Evolutionary conservation across 108 stramenopile species (phyloP).

Genomic region (Discostella pseudostelligera): DNA sequence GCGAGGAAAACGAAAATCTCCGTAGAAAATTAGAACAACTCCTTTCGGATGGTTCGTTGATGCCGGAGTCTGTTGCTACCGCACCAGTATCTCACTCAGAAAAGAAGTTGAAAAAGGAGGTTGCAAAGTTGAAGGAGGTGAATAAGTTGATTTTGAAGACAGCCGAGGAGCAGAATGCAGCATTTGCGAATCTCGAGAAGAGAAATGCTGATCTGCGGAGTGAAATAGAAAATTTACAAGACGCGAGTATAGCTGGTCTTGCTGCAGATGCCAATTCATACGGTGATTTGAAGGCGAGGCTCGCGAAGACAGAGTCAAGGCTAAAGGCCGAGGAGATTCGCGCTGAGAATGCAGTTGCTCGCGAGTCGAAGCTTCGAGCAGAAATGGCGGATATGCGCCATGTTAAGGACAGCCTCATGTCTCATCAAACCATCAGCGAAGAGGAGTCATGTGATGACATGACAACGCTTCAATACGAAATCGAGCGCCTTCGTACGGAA

Average conservation of each 20-base stretch:
- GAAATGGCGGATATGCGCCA: constrained; percentile 19
- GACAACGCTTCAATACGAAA: constrained; percentile 40
- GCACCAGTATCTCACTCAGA: constrained; percentile 8
- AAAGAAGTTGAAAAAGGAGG: constrained; percentile 35
- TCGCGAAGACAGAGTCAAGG: constrained; percentile 13
- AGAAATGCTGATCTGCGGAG: constrained; percentile 27
- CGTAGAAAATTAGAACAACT: constrained; percentile 28
- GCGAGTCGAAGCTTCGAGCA: constrained; percentile 20
- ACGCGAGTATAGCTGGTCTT: constrained; percentile 5
- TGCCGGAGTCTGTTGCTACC: not conserved
- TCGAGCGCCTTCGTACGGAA: constrained; percentile 45
- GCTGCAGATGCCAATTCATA: constrained; percentile 21
- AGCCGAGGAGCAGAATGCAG: constrained; percentile 36
- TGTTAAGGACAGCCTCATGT: not conserved
- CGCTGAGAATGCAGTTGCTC: constrained; percentile 25
- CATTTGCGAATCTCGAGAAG: constrained; percentile 27
- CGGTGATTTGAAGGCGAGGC: constrained; percentile 10
- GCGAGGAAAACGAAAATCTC: constrained; percentile 46
- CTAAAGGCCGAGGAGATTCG: constrained; percentile 28
- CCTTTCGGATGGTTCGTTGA: not conserved
- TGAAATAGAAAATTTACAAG: constrained; percentile 20
- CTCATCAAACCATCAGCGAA: constrained; percentile 36
- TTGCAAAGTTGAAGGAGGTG: constrained; percentile 46
- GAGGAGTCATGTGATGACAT: constrained; percentile 29
- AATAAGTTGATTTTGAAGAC: constrained; percentile 44